A percentile compares a stretch with the other conserved stretches of the same genome.
These are phyloP conservation scores for Solanum ossicruentum DNA, from an alignment of 257 asterid species.

Conservation along the genomic window DNA sequence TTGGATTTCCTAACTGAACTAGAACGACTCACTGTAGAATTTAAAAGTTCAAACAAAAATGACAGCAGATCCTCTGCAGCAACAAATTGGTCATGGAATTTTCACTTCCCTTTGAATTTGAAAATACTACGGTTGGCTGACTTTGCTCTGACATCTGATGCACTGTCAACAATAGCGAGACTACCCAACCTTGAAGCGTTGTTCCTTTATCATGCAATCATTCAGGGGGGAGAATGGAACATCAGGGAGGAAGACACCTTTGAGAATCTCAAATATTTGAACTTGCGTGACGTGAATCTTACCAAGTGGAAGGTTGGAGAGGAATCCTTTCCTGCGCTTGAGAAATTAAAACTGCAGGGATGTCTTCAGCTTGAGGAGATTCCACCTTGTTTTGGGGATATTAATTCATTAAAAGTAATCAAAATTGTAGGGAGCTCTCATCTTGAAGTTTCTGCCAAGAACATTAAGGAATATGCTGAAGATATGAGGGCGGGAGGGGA, in stretches of 20 bases:
- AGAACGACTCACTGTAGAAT: not conserved
- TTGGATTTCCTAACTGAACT: not conserved
- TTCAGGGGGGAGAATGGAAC: not conserved
- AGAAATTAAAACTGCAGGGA: not conserved
- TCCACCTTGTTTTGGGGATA: too few relatives aligned
- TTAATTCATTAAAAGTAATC: not conserved
- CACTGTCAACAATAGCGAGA: too few relatives aligned
- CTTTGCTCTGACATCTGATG: too few relatives aligned
- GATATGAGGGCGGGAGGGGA: not conserved
- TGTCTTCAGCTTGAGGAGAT: not conserved
- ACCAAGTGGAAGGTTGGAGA: not conserved
- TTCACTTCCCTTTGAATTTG: not conserved
- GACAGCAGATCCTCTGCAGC: too few relatives aligned
- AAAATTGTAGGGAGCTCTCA: not conserved
- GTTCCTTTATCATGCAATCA: not conserved
- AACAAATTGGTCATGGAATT: not conserved
- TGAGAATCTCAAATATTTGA: not conserved
- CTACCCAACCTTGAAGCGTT: too few relatives aligned
- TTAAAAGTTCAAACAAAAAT: not conserved
- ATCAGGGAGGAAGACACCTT: not conserved
- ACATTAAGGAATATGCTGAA: not conserved
- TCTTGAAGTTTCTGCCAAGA: not conserved
- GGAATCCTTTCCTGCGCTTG: not conserved
- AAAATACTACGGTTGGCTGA: not conserved
- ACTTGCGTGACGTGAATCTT: rapidly evolving